A percentile compares a stretch with the other conserved stretches of the same genome.
These are phyloP conservation scores for Kokia cookei DNA, from an alignment of 441 rosid genomes.

Conservation along the genomic window DNA sequence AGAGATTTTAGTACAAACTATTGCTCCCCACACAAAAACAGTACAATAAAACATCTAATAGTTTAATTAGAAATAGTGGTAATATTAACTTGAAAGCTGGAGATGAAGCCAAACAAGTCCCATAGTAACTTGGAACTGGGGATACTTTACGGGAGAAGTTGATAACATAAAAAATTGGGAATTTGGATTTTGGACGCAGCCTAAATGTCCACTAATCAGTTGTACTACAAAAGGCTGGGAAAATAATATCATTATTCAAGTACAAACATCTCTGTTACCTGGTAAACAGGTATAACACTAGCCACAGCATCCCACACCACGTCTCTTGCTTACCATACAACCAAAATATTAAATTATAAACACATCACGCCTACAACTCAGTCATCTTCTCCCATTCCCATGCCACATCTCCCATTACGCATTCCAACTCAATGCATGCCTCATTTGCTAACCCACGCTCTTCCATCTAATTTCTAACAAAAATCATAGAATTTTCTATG, in stretches of 20 bases:
- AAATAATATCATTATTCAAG: not conserved
- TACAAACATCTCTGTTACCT: not conserved
- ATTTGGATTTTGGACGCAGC: not conserved
- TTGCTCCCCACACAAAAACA: too few species aligned
- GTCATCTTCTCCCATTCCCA: not conserved
- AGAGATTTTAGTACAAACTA: too few species aligned
- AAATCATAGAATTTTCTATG: conserved; percentile 13
- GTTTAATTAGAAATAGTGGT: too few species aligned
- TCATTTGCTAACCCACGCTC: not conserved
- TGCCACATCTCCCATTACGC: not conserved
- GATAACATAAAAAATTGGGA: not conserved
- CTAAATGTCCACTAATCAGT: not conserved
- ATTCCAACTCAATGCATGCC: not conserved
- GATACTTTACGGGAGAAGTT: too few species aligned
- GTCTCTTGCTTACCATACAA: not conserved
- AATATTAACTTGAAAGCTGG: too few species aligned
- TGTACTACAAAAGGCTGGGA: not conserved
- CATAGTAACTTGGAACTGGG: too few species aligned
- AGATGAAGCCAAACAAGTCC: too few species aligned
- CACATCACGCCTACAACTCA: not conserved
- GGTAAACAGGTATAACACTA: not conserved
- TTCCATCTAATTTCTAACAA: conserved; percentile 20
- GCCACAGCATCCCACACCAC: conserved; percentile 2
- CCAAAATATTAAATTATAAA: not conserved
- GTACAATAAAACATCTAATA: too few species aligned